A percentile compares a stretch with the other conserved stretches of the same genome.
Conservation (phyloP, 495 filamentous ascomycete species). For the Aspergillus mulundensis region DNA sequence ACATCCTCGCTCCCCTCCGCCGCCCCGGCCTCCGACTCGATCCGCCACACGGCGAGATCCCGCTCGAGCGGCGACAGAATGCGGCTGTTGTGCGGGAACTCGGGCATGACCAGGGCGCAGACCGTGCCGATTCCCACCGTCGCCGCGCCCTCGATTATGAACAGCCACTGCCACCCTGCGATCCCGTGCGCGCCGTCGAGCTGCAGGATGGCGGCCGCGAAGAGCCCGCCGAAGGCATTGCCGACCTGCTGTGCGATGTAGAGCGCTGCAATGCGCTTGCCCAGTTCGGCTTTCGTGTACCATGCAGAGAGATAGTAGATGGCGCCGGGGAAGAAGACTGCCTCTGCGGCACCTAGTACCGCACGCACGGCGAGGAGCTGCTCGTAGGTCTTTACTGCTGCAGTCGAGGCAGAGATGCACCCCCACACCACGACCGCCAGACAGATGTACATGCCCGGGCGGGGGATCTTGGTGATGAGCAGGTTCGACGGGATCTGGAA, state of each 20-base stretch:
- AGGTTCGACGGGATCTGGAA: conserved; percentile 60
- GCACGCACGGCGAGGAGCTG: conserved; percentile 34
- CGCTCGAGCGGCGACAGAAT: conserved; percentile 17
- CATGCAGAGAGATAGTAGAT: conserved; percentile 55
- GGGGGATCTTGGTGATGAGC: conserved; percentile 44
- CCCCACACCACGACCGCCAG: conserved; percentile 48
- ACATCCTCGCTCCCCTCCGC: conserved; percentile 24
- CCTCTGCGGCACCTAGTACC: conserved; percentile 39
- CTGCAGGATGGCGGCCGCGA: conserved; percentile 50
- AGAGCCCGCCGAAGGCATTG: conserved; percentile 53
- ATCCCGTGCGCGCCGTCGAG: conserved; percentile 42
- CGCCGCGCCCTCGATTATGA: conserved; percentile 42
- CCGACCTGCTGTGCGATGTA: conserved; percentile 54
- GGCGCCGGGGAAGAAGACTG: conserved; percentile 50
- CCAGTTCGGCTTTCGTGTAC: conserved; percentile 54
- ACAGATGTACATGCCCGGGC: conserved; percentile 29
- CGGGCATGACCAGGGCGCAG: conserved; percentile 39
- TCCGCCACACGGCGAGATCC: conserved; percentile 23
- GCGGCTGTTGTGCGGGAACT: conserved; percentile 28
- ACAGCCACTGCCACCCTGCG: conserved; percentile 52
- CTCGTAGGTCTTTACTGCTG: conserved; percentile 23
- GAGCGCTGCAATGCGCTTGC: conserved; percentile 54
- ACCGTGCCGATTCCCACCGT: conserved; percentile 32
- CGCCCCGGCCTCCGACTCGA: conserved; percentile 28
- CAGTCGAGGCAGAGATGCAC: conserved; percentile 41